Evolutionary conservation across 768 basidiomycete species (phyloP), one percentile per base, ranked within the genome.

Genomic region (Auriscalpium microsporum): DNA sequence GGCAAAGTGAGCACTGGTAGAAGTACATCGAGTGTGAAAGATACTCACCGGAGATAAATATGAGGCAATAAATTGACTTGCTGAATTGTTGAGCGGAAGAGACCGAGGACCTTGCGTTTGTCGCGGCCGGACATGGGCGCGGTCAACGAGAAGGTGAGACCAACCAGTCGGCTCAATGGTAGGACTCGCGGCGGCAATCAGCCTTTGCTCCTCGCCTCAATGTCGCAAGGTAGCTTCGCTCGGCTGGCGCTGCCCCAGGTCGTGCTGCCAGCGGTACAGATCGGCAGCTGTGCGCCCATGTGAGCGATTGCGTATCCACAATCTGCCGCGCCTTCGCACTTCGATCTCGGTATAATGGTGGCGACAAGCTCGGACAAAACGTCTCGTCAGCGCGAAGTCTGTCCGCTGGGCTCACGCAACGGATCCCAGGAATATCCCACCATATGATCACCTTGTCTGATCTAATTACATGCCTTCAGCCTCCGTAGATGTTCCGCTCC

Each of bases 21-120:
- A 21, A 21, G 21, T 23, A 9, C 8, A 3, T 21, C 14, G 19
- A 21, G 23, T 3, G 2, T 10, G 14, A 21, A 8, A 17, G 33
- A 14, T 37, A 62, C 58, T 38, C 58, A 78, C 78, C 78, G 75
- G 55, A 79, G 72, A 64, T 79, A 74, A 13, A 60, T 54, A 53
- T 77, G 73, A 9, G 78, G 78, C 40, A 79, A 70, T n/a, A 66
- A 64, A 50, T 64, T 65, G 54, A 73, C 66, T 64, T 80, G 71
- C 56, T 75, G 69, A 46, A 72, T 28, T 7, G 28, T 28, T 7
- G 28, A 28, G 28, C 28, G 28, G 28, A 3, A 28, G 28, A 28
- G 28, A 28, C 2, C 28, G 28, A 28, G 28, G 28, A 28, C 28
- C 2, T 2, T 28, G 28, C 28, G 28, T 28, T 28, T 28, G 28